Base-by-base conservation (phyloP, 768 basidiomycete species). In the Pisolithus sp. region DNA sequence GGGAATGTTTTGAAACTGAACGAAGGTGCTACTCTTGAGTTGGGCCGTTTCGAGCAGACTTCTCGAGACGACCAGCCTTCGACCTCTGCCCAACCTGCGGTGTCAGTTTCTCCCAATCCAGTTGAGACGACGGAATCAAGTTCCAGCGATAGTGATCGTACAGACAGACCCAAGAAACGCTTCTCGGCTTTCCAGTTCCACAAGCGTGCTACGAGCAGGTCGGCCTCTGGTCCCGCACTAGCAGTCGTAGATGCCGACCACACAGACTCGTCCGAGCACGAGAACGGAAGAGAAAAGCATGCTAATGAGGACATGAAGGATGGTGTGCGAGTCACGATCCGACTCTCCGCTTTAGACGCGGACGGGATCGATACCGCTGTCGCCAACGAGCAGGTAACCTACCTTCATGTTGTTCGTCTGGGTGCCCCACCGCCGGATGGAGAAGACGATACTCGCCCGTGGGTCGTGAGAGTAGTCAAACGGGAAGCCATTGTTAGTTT, bases 401-500 rank as follows among this genome's bases (percentile, higher is more conserved):
- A 93, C 65, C 74, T 96, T 42, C 87, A 93, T 51, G 78, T 97
- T 54, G 81, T 90, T 15, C 78, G 89, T 17, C 75, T 89, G 54
- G 86, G 85, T 0, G 52, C 71, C 8, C 66, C 70, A 37, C 68
- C 74, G 23, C 51, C 66, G 2, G 67, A 66, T 20, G 67, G 62
- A n/a, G 73, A 65, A 31, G 81, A 83, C 36, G 85, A 91, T 59
- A 72, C 73, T 10, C 73, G 88, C 37, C 82, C 89, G 3, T 97
- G 92, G 92, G 83, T 93, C 18, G 89, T 95, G 64, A 89, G 86
- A 63, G 93, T 97, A 37, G 85, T 93, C 52, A 89, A 93, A 65
- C 80, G 93, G 41, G 93, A 97, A 67, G 93, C 93, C 30, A 85
- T 85, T 50, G 85, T 85, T 44, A 54, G 78, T 66, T 20, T 49